Percentiles rank a stretch among this genome's conserved stretches.
Conservation (phyloP, 2,329 filamentous ascomycete species). For the Fusarium nematophilum region DNA sequence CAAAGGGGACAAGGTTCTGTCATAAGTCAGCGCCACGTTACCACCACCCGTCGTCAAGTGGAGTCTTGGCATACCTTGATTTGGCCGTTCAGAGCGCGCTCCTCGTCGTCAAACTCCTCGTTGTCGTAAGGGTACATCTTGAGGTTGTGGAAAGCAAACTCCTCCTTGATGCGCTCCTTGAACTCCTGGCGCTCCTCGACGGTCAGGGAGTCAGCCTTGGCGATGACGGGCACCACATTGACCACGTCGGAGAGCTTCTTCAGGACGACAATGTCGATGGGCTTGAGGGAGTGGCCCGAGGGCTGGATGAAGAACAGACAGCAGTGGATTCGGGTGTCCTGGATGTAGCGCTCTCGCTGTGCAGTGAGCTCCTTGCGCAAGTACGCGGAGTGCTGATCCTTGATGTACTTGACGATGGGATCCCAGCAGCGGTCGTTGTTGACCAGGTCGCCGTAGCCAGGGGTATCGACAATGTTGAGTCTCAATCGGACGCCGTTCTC, state of each 20-base stretch:
- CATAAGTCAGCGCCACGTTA: constrained; percentile 48
- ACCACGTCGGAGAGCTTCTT: constrained; percentile 99
- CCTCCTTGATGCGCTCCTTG: constrained; percentile 99
- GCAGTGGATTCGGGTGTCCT: constrained; percentile 99
- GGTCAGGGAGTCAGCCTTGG: constrained; percentile 96
- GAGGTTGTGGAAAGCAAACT: constrained; percentile 99
- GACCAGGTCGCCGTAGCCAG: constrained; percentile 97
- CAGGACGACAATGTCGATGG: constrained; percentile 98
- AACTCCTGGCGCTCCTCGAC: constrained; percentile 95
- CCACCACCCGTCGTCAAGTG: not conserved
- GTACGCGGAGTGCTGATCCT: constrained; percentile 99
- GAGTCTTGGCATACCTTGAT: constrained; percentile 80
- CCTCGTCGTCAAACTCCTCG: constrained; percentile 97
- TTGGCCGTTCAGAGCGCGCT: constrained; percentile 90
- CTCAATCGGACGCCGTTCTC: constrained; percentile 98
- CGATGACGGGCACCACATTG: constrained; percentile 98
- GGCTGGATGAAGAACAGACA: constrained; percentile 99
- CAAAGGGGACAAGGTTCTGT: constrained; percentile 93
- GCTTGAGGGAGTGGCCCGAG: constrained; percentile 97
- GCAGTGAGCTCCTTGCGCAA: constrained; percentile 99
- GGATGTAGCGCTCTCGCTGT: constrained; percentile 98
- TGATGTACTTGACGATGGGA: constrained; percentile 99
- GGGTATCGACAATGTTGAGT: constrained; percentile 98
- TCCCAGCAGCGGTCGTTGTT: constrained; percentile 99
- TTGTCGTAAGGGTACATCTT: constrained; percentile 99